Evolutionary conservation across 83 land plant species (phyloP), one percentile per base, ranked within the genome.

Genomic region (Larix sibirica): DNA sequence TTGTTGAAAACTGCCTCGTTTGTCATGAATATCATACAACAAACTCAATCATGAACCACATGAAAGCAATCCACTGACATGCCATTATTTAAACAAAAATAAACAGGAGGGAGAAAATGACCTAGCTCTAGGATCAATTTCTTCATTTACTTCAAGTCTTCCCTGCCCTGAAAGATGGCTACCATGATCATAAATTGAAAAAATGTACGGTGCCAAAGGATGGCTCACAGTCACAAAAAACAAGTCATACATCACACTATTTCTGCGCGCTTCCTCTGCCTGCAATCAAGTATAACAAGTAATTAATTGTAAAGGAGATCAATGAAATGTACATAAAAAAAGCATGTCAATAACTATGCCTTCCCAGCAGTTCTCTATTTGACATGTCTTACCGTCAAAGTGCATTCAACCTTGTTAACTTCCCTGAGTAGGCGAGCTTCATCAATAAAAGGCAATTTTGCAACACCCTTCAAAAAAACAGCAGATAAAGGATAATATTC

Each of bases 381-480:
- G 60, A 58, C 42, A 64, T 16, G 82, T 56, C 79, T 24, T 89
- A 83, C 90, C 69, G 90, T 83, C 36, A 89, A 71, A 14, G 90
- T 89, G 33, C 81, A 80, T 36, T 89, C 90, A 12, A 89, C 81
- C 75, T 89, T 86, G 59, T 71, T 56, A 58, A 83, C 81, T 33
- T 89, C 89, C 26, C 50, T 12, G 50, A 89, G 89, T 6, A 89
- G 82, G 18, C 93, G 94, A 44, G 75, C 83, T 83, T 92, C 93
- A 78, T 92, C 93, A 68, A 92, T 92, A 80, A 92, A 92, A 12
- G 94, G 94, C 21, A 92, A 90, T 62, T 92, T 92, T 59, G 92
- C 93, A 28, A 92, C 86, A 38, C 93, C 94, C 94, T 92, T 79
- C 23, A 65, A 80, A 62, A 69, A 20, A 63, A 40, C 58, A 80